Conservation (phyloP, 164 flowering plant species). For the Vitis amurensis region DNA sequence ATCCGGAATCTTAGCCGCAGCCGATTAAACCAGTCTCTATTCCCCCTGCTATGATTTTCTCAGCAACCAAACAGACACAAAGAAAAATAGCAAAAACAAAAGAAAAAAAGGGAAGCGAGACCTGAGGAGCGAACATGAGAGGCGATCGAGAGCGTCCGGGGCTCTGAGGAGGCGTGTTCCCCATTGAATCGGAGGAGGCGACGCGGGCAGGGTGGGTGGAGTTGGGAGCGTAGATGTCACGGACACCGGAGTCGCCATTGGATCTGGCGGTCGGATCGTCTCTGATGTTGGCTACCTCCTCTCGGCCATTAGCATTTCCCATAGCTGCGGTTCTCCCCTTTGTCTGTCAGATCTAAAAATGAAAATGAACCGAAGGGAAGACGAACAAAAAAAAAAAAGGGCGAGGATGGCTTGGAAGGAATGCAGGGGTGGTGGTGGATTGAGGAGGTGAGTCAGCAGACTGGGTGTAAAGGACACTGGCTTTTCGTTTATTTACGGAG, state of each 20-base stretch:
- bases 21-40: no score
- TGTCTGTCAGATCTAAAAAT: no score
- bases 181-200: conserved; percentile 49
- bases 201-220: conserved; percentile 26
- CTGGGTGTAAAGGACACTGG: no score
- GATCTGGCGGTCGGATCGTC: conserved; percentile 31
- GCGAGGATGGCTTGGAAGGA: no score
- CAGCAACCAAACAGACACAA: not conserved
- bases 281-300: conserved; percentile 37
- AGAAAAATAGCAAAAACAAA: not conserved
- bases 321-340: conserved; percentile 16
- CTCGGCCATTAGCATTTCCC: conserved; percentile 79
- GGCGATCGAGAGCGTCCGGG: conserved; percentile 61
- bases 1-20: not conserved
- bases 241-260: conserved; percentile 25
- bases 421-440: no score
- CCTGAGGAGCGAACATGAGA: conserved; percentile 75
- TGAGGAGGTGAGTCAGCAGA: no score
- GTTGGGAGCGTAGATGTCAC: conserved; percentile 12
- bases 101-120: not conserved
- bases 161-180: conserved; percentile 54
- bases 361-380: no score
- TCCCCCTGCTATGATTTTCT: not conserved
- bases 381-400: no score
- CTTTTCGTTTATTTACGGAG: no score